Evolutionary conservation across 1,139 yeast genomes (phyloP).

Genomic region (Suhomyces terraborum): DNA sequence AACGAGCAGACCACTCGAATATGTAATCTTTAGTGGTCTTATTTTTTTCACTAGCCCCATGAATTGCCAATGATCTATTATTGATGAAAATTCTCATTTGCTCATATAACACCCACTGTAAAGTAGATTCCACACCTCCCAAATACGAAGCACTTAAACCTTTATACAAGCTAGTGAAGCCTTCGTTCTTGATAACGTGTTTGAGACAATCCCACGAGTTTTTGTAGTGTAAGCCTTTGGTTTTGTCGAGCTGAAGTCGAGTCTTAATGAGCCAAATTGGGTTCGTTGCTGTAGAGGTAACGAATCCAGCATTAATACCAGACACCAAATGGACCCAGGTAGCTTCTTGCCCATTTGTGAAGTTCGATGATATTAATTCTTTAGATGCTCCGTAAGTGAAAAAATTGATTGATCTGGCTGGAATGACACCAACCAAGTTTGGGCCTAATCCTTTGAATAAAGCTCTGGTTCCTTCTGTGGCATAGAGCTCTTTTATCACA

Average conservation of each 20-base stretch:
- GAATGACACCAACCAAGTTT: constrained; percentile 95
- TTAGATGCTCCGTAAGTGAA: constrained; percentile 94
- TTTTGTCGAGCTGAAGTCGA: constrained; percentile 84
- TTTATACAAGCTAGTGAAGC: constrained; percentile 74
- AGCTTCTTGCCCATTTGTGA: constrained; percentile 74
- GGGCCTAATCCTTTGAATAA: constrained; percentile 96
- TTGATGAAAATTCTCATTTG: constrained; percentile 81
- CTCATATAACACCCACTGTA: constrained; percentile 97
- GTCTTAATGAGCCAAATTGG: constrained; percentile 99
- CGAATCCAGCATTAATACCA: constrained; percentile 93
- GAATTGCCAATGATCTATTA: constrained; percentile 53
- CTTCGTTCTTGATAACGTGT: constrained; percentile 74
- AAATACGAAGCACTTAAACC: constrained; percentile 93
- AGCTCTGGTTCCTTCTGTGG: constrained; percentile 79
- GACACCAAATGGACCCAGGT: constrained; percentile 85
- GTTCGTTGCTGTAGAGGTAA: constrained; percentile 96
- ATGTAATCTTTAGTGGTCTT: constrained; percentile 64
- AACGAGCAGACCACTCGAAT: constrained; percentile 90
- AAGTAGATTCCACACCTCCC: constrained; percentile 90
- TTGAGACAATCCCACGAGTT: constrained; percentile 85
- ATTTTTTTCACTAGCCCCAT: constrained; percentile 42
- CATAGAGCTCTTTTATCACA: constrained; percentile 69
- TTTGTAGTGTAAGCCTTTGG: constrained; percentile 63
- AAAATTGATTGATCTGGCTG: constrained; percentile 95
- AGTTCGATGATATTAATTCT: constrained; percentile 61